Evolutionary conservation across 2,329 filamentous ascomycete genomes (phyloP), one percentile per base, ranked within the genome.

Genomic region (Epichloe bromicola): DNA sequence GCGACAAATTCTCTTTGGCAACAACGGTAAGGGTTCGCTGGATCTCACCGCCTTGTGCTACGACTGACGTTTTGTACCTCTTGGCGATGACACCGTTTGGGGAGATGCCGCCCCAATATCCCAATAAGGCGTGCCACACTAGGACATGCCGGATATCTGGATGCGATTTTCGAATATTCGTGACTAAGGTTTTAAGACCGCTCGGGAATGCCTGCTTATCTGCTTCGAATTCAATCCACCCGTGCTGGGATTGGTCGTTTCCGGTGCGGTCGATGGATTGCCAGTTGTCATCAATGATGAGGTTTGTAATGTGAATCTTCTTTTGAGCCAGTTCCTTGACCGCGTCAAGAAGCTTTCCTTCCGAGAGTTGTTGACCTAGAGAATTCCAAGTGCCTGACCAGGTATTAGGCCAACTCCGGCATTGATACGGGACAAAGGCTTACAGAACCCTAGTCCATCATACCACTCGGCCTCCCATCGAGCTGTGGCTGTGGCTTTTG

Each of bases 201-300:
- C 78, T 71, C 0, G 91, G 90, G 53, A 98, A 98, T 0, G 82
- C 80, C 26, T 77, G 73, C 11, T 80, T 75, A 52, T 94, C 86
- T 0, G 91, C 93, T 62, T 97, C 90, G 56, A 98, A 97, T 7
- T 84, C 79, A 10, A 79, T 78, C 88, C 86, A 95, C 26, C 82
- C 77, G 51, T 77, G 68, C 47, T 78, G 74, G 55, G 76, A 80
- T 55, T 79, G 75, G 17, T 72, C 70, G 4, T 72, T 61, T 0
- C 74, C 73, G 23, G 62, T 58, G 33, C 73, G 58, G 56, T 78
- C 80, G 45, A 95, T 75, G 8, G 84, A 80, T 66, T 95, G 90
- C 93, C 93, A 98, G 59, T 94, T 95, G 63, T 98, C 93, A 59
- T 98, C 93, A 55, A 98, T 95, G 54, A 97, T 95, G 2, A 98